Evolutionary conservation across 2,329 filamentous ascomycete genomes (phyloP), one percentile per base, ranked within the genome.

Genomic region (Berkeleyomyces rouxiae): DNA sequence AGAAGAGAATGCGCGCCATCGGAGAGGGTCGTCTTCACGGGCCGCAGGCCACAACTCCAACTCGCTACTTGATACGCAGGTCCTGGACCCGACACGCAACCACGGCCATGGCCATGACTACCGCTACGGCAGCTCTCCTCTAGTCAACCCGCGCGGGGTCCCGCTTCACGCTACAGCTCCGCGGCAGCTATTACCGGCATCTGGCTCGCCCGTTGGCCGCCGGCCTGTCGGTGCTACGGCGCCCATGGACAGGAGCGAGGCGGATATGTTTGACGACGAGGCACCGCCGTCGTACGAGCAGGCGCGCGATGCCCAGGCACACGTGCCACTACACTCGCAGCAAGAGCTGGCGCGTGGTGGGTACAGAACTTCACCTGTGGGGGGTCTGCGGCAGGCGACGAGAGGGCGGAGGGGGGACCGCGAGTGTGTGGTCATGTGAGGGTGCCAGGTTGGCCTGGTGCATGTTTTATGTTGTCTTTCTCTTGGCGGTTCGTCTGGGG

Each of bases 1-100:
- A 69, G 90, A 96, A 71, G 92, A 97, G 72, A 90, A 96, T 66
- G 85, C 90, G 68, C 81, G 84, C 11, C 83, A 90, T 66, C 80
- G 82, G n/a, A 68, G 75, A 4, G 71, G 74, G 60, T 70, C 70
- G 43, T 51, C 47, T 4, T 33, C 47, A n/a, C 44, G 16, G 44
- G 13, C 44, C 77, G 82, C 59, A 79, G 78, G 0, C 77, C 70
- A 47, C 78, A 81, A 23, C 23, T 66, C 73, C 76, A 7, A 69
- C 69, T 7, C 49, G 13, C 49, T 7, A 10, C 49, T 55, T 33
- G 49, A 55, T 13, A 3, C 79, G 76, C 66, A 74, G 69, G 46
- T 72, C 71, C 37, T 43, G 10, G 51, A 44, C 40, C 23, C 49
- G 10, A 40, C 61, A 11, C 40, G 49, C n/a, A 37, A 49, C 43